Evolutionary conservation across 2,329 filamentous ascomycete species (phyloP).

Genomic region (Penicillium sp.): DNA sequence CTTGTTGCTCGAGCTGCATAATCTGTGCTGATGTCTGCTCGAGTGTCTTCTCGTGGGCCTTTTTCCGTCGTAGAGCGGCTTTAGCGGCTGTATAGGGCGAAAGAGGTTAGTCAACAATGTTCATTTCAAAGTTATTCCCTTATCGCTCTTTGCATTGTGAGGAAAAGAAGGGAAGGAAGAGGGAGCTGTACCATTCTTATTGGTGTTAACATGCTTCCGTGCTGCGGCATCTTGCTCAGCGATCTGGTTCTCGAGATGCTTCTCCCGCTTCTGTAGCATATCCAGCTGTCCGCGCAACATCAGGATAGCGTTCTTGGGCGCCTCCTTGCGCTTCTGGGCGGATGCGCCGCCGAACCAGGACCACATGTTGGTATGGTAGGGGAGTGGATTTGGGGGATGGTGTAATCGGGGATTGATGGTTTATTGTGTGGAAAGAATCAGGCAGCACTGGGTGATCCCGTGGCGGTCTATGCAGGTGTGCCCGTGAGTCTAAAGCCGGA

Average conservation of each 20-base stretch:
- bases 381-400: neutral
- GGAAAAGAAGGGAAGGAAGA: neutral
- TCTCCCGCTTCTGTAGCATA: constrained; percentile 96
- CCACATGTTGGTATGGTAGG: constrained; percentile 57
- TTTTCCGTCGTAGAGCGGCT: constrained; percentile 88
- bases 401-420: neutral
- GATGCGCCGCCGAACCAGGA: constrained; percentile 88
- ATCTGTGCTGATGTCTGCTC: constrained; percentile 91
- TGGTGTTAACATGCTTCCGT: constrained; percentile 81
- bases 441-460: constrained; percentile 9
- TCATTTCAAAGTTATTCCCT: neutral
- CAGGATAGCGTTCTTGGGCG: constrained; percentile 94
- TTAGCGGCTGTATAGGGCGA: constrained; percentile 70
- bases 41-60: constrained; percentile 85
- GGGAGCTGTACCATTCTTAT: constrained; percentile 76
- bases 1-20: constrained; percentile 88
- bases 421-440: constrained; percentile 2
- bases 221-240: constrained; percentile 87
- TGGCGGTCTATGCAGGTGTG: constrained; percentile 6
- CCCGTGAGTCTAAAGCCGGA: constrained; percentile 3
- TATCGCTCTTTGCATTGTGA: neutral
- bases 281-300: constrained; percentile 84
- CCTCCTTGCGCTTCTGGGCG: constrained; percentile 85
- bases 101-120: neutral
- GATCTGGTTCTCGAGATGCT: constrained; percentile 87